Evolutionary conservation across 2,329 filamentous ascomycete genomes (phyloP).

Genomic region (Fusarium mangiferae): DNA sequence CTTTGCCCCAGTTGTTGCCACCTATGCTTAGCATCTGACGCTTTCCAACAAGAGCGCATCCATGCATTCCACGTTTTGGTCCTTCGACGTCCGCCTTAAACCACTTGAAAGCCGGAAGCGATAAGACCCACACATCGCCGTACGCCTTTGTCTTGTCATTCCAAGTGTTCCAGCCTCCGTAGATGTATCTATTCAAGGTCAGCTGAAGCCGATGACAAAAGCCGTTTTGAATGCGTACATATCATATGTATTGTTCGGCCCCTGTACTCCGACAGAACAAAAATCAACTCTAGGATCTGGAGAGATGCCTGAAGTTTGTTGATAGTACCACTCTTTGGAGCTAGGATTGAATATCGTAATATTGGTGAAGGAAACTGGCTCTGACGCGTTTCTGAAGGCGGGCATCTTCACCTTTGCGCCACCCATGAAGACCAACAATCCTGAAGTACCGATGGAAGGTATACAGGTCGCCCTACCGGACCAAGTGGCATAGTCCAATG

Average conservation of each 20-base stretch:
- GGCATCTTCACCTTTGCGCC: not conserved
- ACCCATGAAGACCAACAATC: not conserved
- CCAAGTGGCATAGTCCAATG: not conserved
- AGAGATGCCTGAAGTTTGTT: not conserved
- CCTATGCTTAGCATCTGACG: not conserved
- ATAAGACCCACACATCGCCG: not conserved
- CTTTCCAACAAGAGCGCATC: not conserved
- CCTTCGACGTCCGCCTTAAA: not conserved
- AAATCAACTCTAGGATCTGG: not conserved
- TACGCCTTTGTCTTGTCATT: not conserved
- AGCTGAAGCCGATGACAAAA: fast-evolving
- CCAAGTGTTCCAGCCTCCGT: not conserved
- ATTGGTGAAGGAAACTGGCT: not conserved
- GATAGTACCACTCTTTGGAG: not conserved
- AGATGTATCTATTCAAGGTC: not conserved
- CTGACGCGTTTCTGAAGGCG: not conserved
- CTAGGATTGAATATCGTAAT: not conserved
- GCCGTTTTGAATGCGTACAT: not conserved
- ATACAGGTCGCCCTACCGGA: not conserved
- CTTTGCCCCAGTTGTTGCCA: not conserved
- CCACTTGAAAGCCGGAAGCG: not conserved
- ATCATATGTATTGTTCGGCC: not conserved
- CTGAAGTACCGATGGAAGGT: not conserved
- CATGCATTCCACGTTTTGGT: not conserved
- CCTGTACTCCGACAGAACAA: not conserved